Conservation (phyloP, 257 asterid species). For the Primulina huaijiensis region DNA sequence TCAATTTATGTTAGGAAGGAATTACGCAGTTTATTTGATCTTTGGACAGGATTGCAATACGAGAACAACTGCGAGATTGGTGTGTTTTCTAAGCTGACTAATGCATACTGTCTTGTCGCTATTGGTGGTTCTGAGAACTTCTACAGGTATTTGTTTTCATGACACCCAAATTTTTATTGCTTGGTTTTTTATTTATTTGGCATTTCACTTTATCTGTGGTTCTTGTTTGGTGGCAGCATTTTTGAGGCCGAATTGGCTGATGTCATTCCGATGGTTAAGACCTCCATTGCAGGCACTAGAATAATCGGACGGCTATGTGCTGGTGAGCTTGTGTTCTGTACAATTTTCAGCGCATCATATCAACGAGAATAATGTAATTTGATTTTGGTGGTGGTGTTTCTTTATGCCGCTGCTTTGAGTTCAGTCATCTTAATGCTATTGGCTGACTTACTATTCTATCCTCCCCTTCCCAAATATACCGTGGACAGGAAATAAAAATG, state of each 20-base stretch:
- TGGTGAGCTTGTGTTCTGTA: constrained; percentile 40
- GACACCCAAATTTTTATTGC: neutral
- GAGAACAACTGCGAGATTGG: constrained; percentile 90
- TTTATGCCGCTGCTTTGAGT: neutral
- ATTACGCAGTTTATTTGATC: neutral
- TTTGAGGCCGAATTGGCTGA: constrained; percentile 81
- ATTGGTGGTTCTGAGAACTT: constrained; percentile 95
- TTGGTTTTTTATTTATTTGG: neutral
- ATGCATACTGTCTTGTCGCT: constrained; percentile 91
- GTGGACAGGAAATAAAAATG: constrained; percentile 81
- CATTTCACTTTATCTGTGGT: neutral
- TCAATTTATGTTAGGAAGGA: neutral
- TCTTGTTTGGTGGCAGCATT: constrained; percentile 45
- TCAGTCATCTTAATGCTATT: neutral
- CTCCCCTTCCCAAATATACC: neutral
- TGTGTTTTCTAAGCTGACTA: constrained; percentile 88
- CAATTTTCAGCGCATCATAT: neutral
- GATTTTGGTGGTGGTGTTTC: neutral
- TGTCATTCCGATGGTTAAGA: constrained; percentile 81
- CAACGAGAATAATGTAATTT: neutral
- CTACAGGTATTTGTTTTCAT: constrained; percentile 50
- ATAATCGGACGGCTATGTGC: constrained; percentile 88
- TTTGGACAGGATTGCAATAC: constrained; percentile 66
- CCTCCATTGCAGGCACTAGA: constrained; percentile 84
- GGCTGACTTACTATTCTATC: constrained; percentile 10